A percentile compares a stretch with the other conserved stretches of the same genome.
Evolutionary conservation across 345 rosid species (phyloP).

Genomic region (Stellera chamaejasme): DNA sequence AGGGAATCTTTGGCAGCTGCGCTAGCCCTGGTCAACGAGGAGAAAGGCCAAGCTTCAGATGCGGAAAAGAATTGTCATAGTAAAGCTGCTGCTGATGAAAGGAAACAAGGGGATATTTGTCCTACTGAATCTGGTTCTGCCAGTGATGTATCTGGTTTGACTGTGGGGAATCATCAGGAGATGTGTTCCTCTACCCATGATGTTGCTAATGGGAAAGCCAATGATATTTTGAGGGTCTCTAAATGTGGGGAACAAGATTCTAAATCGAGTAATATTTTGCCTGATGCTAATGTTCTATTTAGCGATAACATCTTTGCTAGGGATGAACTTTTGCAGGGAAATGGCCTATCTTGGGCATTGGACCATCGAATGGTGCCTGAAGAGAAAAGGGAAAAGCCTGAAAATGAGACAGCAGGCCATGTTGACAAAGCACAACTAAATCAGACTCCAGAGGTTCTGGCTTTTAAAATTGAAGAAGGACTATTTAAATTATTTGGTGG

Average conservation of each 20-base stretch:
- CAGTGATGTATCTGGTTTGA: constrained; percentile 11
- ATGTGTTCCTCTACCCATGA: constrained; percentile 15
- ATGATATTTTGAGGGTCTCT: constrained; percentile 12
- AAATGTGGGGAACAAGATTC: constrained; percentile 29
- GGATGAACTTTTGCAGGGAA: constrained; percentile 94
- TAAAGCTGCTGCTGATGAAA: constrained; percentile 22
- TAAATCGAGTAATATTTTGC: constrained; percentile 32
- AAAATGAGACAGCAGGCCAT: constrained; percentile 11
- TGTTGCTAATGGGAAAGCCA: constrained; percentile 15
- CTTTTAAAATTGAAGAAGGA: constrained; percentile 59
- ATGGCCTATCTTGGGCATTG: constrained; percentile 85
- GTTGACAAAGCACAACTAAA: constrained; percentile 13
- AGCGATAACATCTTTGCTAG: constrained; percentile 61
- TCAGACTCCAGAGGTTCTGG: constrained; percentile 45
- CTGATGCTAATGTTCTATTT: constrained; percentile 54
- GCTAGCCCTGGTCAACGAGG: constrained; percentile 53
- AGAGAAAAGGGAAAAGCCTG: constrained; percentile 23
- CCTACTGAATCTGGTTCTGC: constrained; percentile 14
- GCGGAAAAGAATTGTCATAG: constrained; percentile 28
- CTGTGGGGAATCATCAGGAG: constrained; percentile 19
- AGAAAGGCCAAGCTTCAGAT: constrained; percentile 25
- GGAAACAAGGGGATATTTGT: constrained; percentile 18
- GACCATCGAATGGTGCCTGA: constrained; percentile 36
- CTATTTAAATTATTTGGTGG: constrained; percentile 83
- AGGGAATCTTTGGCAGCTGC: constrained; percentile 78